Base-by-base conservation (phyloP, 2,329 filamentous ascomycete species). In the Didymella lethalis region DNA sequence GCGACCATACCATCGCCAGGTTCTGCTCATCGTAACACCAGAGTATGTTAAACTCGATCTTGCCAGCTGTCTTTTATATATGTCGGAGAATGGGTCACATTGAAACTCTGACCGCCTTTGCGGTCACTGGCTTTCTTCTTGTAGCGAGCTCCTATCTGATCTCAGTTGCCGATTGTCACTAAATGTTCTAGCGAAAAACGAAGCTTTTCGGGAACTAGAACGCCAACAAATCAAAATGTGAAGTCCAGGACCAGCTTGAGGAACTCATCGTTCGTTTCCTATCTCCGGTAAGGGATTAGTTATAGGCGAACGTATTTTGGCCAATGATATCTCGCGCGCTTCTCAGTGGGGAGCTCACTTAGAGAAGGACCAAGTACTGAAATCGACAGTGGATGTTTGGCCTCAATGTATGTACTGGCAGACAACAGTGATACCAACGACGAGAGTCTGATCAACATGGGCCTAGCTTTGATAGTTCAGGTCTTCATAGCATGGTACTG, bases 81-180 rank as follows among this genome's bases (percentile, higher is more conserved):
- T 38, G 47, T 49, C 26, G 29, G 25, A 25, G 6, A 8, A 5
- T 20, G 2, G n/a, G n/a, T 38, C n/a, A 2, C 36, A 7, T 18
- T 36, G 16, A 5, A 1, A 7, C 16, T 36, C n/a, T 10, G 29
- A 10, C 12, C 12, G 29, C 1, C 29, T 11, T 18, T 38, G n/a
- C 7, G 20, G 8, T 5, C 16, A 53, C 43, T 18, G 43, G 47
- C 41, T 8, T 47, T 47, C 32, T 40, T 40, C 25, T 40, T 53
- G 29, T 46, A 53, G 18, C 50, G 50, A 10, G 32, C 50, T 47
- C 43, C 50, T 11, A 53, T 20, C 16, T 47, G 50, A 10, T 20
- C 10, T 32, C 32, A 40, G 7, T 53, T 16, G 10, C 43, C 43
- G 4, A 53, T 23, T n/a, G 34, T 38, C 7, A 38, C n/a, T 18